phyloP scores from a whole-genome alignment of 257 asterid genomes.

The Capsicum baccatum region DNA sequence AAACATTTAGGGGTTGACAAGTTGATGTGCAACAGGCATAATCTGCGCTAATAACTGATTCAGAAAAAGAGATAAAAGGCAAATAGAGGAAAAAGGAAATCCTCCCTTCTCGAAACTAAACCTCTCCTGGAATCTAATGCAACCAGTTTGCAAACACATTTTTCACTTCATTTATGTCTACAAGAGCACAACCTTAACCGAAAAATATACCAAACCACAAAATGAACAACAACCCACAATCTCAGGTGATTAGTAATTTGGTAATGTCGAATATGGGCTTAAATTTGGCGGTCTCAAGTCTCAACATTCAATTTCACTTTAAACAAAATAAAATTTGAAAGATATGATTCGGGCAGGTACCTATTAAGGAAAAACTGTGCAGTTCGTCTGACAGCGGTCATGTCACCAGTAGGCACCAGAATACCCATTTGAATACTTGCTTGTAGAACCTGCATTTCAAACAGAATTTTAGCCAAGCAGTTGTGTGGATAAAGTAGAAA shows the following conservation, averaged over 20 bases:
- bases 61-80: slow-evolving; percentile 23
- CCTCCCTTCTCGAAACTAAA: neutral
- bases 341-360: slow-evolving; percentile 40
- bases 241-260: neutral
- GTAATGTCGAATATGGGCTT: neutral
- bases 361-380: slow-evolving; percentile 92
- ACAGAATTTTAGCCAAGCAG: neutral
- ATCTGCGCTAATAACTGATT: neutral
- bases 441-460: slow-evolving; percentile 70
- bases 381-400: slow-evolving; percentile 93
- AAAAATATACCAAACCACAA: slow-evolving; percentile 8
- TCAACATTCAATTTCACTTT: neutral
- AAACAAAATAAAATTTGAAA: slow-evolving; percentile 14
- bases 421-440: slow-evolving; percentile 94
- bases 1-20: slow-evolving; percentile 18
- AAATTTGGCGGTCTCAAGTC: slow-evolving; percentile 27
- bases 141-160: neutral
- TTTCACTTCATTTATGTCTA: neutral
- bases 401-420: slow-evolving; percentile 89
- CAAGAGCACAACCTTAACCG: neutral
- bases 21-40: slow-evolving; percentile 17
- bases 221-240: slow-evolving; percentile 10
- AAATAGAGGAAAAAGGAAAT: neutral
- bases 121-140: neutral
- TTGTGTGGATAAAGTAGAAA: neutral